Conservation (phyloP, 805 yeast species). For the Teunomyces lycoperdinae region DNA sequence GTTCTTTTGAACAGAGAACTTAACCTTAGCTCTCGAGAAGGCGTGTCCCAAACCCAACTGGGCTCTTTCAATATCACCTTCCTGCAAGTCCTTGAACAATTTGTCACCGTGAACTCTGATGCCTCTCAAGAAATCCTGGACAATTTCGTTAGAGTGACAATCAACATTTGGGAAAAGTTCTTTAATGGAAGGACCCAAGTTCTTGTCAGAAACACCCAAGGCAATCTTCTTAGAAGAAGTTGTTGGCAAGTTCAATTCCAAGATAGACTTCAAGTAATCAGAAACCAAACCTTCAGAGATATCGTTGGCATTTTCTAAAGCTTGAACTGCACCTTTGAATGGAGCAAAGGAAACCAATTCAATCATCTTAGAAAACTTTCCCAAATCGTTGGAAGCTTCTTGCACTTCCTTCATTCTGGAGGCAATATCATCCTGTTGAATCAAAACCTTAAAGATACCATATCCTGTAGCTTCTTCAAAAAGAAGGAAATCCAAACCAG, state of each 20-base stretch:
- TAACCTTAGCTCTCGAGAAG: conserved; percentile 97
- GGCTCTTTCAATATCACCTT: conserved; percentile 95
- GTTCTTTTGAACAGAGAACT: conserved; percentile 97
- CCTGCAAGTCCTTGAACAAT: conserved; percentile 84
- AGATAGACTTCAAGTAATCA: conserved; percentile 83
- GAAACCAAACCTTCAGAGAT: conserved; percentile 95
- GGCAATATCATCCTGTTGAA: conserved; percentile 93
- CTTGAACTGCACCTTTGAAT: conserved; percentile 99
- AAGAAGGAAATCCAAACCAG: conserved; percentile 74
- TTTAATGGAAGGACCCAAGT: conserved; percentile 95
- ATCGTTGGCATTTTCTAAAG: conserved; percentile 96
- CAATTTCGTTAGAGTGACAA: conserved; percentile 86
- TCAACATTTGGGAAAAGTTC: conserved; percentile 86
- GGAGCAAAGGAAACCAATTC: conserved; percentile 96
- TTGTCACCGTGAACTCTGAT: conserved; percentile 87
- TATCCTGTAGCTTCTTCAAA: conserved; percentile 99
- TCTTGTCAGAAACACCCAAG: conserved; percentile 90
- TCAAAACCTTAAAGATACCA: conserved; percentile 89
- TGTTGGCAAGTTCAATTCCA: conserved; percentile 90
- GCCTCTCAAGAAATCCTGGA: conserved; percentile 94
- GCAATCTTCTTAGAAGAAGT: conserved; percentile 62
- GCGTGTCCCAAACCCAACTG: conserved; percentile 99
- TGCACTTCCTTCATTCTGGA: conserved; percentile 92
- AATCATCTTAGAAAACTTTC: conserved; percentile 84
- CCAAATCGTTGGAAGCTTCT: conserved; percentile 80